A percentile compares a stretch with the other conserved stretches of the same genome.
These are phyloP conservation scores for Cucurbita moschata DNA, from an alignment of 306 rosid species.

Conservation along the genomic window DNA sequence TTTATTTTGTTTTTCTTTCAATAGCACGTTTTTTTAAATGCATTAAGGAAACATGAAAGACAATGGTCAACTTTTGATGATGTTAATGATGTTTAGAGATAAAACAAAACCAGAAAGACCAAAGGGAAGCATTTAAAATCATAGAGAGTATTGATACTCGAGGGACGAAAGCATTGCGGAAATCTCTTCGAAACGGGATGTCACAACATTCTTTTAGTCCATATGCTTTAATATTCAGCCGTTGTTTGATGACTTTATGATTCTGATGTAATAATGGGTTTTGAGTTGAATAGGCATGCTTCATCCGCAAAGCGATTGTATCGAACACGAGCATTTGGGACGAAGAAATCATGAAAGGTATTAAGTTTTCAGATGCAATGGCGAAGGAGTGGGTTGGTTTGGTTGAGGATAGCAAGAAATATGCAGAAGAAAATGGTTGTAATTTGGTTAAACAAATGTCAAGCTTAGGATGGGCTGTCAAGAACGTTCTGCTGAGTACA, in stretches of 20 bases:
- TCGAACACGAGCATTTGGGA: constrained; percentile 25
- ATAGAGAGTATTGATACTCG: background rate
- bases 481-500: constrained; percentile 43
- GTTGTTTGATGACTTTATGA: background rate
- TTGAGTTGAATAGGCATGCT: constrained; percentile 42
- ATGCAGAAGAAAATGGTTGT: constrained; percentile 33
- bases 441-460: constrained; percentile 39
- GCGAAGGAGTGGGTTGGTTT: constrained; percentile 41
- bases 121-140: background rate
- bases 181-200: background rate
- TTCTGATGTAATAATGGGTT: background rate
- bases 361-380: constrained; percentile 19
- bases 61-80: no score
- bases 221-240: background rate
- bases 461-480: constrained; percentile 50
- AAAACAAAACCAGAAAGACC: no score
- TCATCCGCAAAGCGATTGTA: constrained; percentile 32
- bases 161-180: background rate
- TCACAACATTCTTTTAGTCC: background rate
- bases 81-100: no score
- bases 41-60: no score
- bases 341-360: constrained; percentile 11
- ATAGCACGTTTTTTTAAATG: no score
- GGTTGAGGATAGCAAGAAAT: constrained; percentile 39
- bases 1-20: no score